Evolutionary conservation across 768 basidiomycete genomes (phyloP).

Genomic region (Xerocomellus amylosporus): DNA sequence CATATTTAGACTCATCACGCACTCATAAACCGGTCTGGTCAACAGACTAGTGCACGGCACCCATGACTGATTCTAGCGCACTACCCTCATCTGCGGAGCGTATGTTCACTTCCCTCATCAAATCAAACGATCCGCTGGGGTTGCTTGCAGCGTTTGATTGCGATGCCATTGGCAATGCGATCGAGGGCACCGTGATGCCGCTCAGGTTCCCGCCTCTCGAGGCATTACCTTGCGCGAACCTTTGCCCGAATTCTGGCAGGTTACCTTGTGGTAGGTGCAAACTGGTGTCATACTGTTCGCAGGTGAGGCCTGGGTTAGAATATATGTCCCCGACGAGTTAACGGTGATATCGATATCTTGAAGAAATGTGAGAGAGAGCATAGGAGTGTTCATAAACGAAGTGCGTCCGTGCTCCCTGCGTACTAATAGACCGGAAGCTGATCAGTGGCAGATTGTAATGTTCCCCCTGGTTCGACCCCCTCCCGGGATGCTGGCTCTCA

Average conservation of each 20-base stretch:
- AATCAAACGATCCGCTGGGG: conserved; percentile 18
- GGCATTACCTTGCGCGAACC: conserved; percentile 33
- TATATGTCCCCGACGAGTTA: not conserved
- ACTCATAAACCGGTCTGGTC: too few relatives aligned
- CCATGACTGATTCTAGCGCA: conserved; percentile 8
- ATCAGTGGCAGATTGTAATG: conserved; percentile 14
- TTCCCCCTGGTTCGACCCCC: not conserved
- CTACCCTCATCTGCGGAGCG: not conserved
- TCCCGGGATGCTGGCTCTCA: not conserved
- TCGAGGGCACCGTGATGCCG: conserved; percentile 12
- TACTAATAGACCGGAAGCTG: not conserved
- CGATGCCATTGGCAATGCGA: conserved; percentile 11
- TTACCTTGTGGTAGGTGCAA: conserved; percentile 29
- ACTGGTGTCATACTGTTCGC: conserved; percentile 45
- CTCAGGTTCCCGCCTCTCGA: conserved; percentile 25
- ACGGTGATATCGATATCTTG: not conserved
- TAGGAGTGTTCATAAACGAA: conserved; percentile 36
- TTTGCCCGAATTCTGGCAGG: conserved; percentile 29
- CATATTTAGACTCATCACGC: not conserved
- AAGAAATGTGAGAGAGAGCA: conserved; percentile 41
- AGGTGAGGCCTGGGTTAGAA: conserved; percentile 9
- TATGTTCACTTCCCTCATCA: conserved; percentile 13
- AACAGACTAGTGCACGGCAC: too few relatives aligned
- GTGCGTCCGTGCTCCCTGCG: conserved; percentile 12
- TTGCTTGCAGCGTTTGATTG: conserved; percentile 17